Evolutionary conservation across 2,329 filamentous ascomycete species (phyloP).

Genomic region (Sclerotiophoma versabilis): DNA sequence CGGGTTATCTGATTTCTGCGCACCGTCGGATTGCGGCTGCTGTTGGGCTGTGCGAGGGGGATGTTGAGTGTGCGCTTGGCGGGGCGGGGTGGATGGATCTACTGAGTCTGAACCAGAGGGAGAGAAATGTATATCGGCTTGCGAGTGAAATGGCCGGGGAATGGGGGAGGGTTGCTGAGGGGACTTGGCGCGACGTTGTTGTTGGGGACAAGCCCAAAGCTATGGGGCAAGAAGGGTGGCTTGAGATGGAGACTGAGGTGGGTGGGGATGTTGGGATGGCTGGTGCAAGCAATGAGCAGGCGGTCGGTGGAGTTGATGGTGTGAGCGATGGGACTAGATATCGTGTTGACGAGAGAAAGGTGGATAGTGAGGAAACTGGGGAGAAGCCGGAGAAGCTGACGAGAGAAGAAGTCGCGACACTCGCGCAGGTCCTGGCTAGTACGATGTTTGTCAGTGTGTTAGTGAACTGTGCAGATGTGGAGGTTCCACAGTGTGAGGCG

Average conservation of each 20-base stretch:
- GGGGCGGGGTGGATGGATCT: background rate
- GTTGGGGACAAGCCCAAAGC: background rate
- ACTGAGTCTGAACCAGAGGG: background rate
- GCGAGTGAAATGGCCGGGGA: conserved; percentile 6
- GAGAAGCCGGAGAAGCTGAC: background rate
- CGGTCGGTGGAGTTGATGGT: background rate
- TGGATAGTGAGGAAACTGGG: background rate
- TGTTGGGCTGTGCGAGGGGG: background rate
- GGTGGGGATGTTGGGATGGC: background rate
- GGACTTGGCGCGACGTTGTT: conserved; percentile 4
- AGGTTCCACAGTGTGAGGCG: background rate
- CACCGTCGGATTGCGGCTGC: background rate
- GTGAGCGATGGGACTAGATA: too few relatives aligned
- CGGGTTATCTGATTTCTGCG: background rate
- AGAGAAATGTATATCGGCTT: background rate
- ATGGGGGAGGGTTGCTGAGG: conserved; percentile 3
- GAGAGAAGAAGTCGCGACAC: conserved; percentile 3
- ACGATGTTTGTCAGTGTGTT: conserved; percentile 10
- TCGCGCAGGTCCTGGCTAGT: conserved; percentile 10
- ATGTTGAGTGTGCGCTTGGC: background rate
- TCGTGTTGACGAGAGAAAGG: background rate
- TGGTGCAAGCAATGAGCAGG: background rate
- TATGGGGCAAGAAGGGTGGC: conserved; percentile 1
- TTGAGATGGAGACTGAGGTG: conserved; percentile 1
- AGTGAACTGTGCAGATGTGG: conserved; percentile 9